phyloP scores from a whole-genome alignment of 495 filamentous ascomycete genomes.

The Coniosporium apollinis region DNA sequence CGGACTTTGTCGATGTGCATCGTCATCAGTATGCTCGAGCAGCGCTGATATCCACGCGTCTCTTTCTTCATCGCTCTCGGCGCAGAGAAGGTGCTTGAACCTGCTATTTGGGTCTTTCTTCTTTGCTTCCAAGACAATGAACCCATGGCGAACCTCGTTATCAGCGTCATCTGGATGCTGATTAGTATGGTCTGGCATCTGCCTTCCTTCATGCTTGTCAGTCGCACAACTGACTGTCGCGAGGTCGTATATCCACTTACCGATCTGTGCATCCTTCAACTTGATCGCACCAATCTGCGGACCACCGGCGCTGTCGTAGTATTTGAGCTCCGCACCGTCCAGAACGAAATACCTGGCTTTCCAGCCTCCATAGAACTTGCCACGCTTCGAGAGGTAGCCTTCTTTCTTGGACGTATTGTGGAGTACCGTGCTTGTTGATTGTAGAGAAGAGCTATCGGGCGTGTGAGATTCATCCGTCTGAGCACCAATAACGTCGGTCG shows the following conservation, averaged over 20 bases:
- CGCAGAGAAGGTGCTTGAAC: constrained; percentile 89
- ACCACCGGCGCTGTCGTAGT: constrained; percentile 80
- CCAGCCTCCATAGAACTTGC: constrained; percentile 99
- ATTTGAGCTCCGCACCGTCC: constrained; percentile 74
- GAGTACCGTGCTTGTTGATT: not conserved
- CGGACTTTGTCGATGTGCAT: not conserved
- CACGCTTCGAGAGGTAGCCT: constrained; percentile 88
- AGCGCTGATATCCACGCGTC: constrained; percentile 88
- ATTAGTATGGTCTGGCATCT: no score
- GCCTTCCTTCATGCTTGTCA: constrained; percentile 16
- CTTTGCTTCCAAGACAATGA: constrained; percentile 87
- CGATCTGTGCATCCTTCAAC: constrained; percentile 79
- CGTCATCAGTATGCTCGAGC: constrained; percentile 70
- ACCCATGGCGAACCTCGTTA: constrained; percentile 92
- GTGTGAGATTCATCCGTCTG: constrained; percentile 19
- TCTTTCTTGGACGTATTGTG: constrained; percentile 52
- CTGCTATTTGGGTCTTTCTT: constrained; percentile 82
- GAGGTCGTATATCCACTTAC: constrained; percentile 70
- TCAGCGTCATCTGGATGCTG: constrained; percentile 59
- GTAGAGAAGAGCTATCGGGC: constrained; percentile 18
- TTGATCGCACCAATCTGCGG: constrained; percentile 86
- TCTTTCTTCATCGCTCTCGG: constrained; percentile 83
- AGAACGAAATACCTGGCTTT: constrained; percentile 90
- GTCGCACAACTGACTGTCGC: no score
- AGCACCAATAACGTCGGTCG: constrained; percentile 53